phyloP scores from a whole-genome alignment of 2,329 filamentous ascomycete species.

The Nemania serpens region DNA sequence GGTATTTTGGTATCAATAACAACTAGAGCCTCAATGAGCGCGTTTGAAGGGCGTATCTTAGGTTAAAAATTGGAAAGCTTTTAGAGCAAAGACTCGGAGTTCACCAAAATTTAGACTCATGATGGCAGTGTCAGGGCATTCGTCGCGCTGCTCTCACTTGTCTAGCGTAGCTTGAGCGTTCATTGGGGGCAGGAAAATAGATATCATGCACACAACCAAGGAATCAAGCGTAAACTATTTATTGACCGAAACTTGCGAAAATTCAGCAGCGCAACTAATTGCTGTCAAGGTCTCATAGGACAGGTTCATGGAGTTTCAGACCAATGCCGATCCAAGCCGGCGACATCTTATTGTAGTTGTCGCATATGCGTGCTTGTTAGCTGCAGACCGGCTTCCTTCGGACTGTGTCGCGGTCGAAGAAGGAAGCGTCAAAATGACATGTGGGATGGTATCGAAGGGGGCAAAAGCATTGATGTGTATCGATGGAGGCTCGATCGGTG shows the following conservation, averaged over 20 bases:
- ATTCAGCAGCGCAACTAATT: slow-evolving; percentile 18
- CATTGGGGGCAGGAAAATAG: not conserved
- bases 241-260: slow-evolving; percentile 7
- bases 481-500: not conserved
- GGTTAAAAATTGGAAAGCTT: no score
- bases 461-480: not conserved
- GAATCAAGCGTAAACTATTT: not conserved
- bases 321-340: slow-evolving; percentile 12
- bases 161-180: not conserved
- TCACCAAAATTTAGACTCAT: no score
- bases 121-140: no score
- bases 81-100: no score
- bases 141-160: not conserved
- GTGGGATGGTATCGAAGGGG: not conserved
- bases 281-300: not conserved
- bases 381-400: not conserved
- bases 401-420: slow-evolving; percentile 2
- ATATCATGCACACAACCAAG: not conserved
- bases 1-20: no score
- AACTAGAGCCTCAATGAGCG: no score
- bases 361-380: slow-evolving; percentile 8
- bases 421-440: not conserved
- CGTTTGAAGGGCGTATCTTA: no score
- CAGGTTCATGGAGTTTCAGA: slow-evolving; percentile 2
- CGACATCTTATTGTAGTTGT: slow-evolving; percentile 10